Evolutionary conservation across 2,329 filamentous ascomycete genomes (phyloP).

Genomic region (Trichothecium roseum): DNA sequence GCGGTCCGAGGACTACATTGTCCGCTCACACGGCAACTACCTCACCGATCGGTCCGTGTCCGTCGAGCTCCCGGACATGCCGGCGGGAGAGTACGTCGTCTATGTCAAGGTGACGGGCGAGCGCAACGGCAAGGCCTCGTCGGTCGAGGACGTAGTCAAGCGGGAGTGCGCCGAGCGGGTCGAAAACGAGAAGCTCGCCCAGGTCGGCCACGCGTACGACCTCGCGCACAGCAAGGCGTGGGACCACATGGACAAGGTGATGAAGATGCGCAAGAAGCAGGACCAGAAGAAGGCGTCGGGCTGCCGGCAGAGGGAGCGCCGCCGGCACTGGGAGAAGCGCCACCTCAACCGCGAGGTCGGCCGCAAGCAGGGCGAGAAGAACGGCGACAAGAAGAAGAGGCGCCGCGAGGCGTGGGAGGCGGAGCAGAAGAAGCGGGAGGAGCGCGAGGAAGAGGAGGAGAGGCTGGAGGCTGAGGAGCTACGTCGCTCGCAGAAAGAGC

Average conservation of each 20-base stretch:
- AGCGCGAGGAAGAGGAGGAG: slow-evolving; percentile 14
- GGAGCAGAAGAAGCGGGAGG: slow-evolving; percentile 15
- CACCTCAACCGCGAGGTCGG: slow-evolving; percentile 31
- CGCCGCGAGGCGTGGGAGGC: slow-evolving; percentile 17
- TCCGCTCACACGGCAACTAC: slow-evolving; percentile 48
- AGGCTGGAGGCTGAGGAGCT: slow-evolving; percentile 17
- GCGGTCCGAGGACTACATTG: slow-evolving; percentile 47
- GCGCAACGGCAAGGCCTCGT: slow-evolving; percentile 28
- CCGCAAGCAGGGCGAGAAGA: slow-evolving; percentile 29
- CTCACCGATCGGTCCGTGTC: slow-evolving; percentile 48
- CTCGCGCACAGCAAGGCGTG: slow-evolving; percentile 49
- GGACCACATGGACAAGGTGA: slow-evolving; percentile 37
- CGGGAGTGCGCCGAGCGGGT: slow-evolving; percentile 32
- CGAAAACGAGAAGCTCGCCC: slow-evolving; percentile 48
- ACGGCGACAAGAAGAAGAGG: slow-evolving; percentile 21
- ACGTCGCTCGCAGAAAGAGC: slow-evolving; percentile 14
- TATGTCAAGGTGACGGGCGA: slow-evolving; percentile 45
- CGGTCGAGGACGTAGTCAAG: slow-evolving; percentile 47
- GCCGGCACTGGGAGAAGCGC: slow-evolving; percentile 38
- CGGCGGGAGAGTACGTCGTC: slow-evolving; percentile 45
- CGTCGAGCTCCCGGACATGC: slow-evolving; percentile 44
- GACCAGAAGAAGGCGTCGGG: slow-evolving; percentile 37
- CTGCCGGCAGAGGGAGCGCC: slow-evolving; percentile 32
- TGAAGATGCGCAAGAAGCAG: slow-evolving; percentile 36
- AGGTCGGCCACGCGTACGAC: slow-evolving; percentile 49